Base-by-base conservation (phyloP, 768 basidiomycete species). In the Boletus subcaerulescens region DNA sequence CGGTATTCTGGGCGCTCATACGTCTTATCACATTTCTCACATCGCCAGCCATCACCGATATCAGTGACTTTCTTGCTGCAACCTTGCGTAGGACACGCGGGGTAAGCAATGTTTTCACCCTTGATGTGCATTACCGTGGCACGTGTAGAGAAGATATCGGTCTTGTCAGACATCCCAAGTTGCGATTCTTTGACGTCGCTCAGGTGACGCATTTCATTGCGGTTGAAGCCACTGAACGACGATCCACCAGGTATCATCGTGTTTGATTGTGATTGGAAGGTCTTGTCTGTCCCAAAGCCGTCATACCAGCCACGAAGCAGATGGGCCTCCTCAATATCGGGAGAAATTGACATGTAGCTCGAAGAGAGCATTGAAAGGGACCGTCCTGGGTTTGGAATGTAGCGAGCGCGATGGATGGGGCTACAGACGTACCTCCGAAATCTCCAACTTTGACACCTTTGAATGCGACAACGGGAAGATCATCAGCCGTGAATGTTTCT, bases 361-460 rank as follows among this genome's bases (percentile, higher is more conserved):
- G 85, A 82, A 66, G 85, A 87, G 60, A 85, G 76, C 85, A 91
- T 88, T 2, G 92, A 93, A 45, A 99, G 79, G 2, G 82, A 89
- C 49, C 93, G 85, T 15, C 92, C 91, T 91, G 42, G 0, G 15
- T 11, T 55, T 11, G 35, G 45, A 57, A 57, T 59, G 41, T 52
- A 52, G 54, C 43, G n/a, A 54, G 44, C 18, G 45, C 20, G 42
- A 26, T 51, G 18, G 24, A 45, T 43, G 42, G 24, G 24, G 22
- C 12, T 26, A 17, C 35, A 15, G 3, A 53, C 74, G 47, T 61
- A 84, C 93, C 93, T 64, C 87, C 86, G 69, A 88, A 99, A 60
- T 98, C 96, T 26, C 92, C 87, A 39, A 98, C 91, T 69, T 88
- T 92, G 59, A 93, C 91, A 22, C 91, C 89, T 73, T 95, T 97